These are phyloP conservation scores for Ogataea parapolymorpha DNA, from an alignment of 805 yeast species.

Conservation along the genomic window DNA sequence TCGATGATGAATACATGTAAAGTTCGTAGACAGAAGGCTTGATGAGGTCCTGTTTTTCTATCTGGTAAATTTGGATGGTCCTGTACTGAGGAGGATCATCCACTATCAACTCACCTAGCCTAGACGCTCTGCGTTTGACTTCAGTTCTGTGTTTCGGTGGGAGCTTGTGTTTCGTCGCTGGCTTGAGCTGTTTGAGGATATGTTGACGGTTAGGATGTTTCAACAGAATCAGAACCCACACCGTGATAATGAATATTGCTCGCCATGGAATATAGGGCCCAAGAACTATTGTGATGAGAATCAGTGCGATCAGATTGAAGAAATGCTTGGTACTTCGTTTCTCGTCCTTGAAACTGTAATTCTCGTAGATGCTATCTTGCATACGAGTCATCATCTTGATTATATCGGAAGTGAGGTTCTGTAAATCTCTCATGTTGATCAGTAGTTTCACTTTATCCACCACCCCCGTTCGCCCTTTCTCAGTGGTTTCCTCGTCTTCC, in stretches of 20 bases:
- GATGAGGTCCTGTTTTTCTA: constrained; percentile 62
- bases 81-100: constrained; percentile 63
- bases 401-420: constrained; percentile 56
- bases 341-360: constrained; percentile 72
- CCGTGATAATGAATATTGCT: constrained; percentile 47
- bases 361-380: constrained; percentile 55
- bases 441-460: constrained; percentile 38
- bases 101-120: constrained; percentile 43
- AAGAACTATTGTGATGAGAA: constrained; percentile 40
- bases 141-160: neutral
- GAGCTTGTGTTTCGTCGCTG: constrained; percentile 34
- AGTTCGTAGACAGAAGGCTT: constrained; percentile 57
- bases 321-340: constrained; percentile 59
- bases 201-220: constrained; percentile 57
- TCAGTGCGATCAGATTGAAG: constrained; percentile 38
- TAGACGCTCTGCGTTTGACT: constrained; percentile 4
- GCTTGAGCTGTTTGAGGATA: constrained; percentile 19
- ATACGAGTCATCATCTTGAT: constrained; percentile 47
- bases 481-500: constrained; percentile 11
- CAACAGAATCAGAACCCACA: constrained; percentile 52
- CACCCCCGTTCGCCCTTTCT: constrained; percentile 13
- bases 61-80: constrained; percentile 73
- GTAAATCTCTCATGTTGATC: constrained; percentile 71
- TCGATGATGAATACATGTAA: constrained; percentile 49
- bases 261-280: constrained; percentile 65